These are phyloP conservation scores for Camillea tinctor DNA, from an alignment of 2,329 filamentous ascomycete genomes.

Conservation along the genomic window DNA sequence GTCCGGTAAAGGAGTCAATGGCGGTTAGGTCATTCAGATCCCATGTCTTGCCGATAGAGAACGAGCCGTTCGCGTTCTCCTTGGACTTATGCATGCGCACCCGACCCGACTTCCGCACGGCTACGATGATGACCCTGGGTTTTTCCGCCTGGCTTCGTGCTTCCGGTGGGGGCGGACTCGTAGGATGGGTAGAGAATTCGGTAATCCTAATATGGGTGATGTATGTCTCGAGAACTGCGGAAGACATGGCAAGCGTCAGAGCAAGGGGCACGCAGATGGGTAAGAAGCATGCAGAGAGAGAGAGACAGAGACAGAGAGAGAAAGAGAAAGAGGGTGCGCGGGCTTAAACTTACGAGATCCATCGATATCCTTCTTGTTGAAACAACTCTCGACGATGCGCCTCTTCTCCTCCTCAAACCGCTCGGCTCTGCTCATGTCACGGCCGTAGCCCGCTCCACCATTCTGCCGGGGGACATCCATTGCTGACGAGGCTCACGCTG, in stretches of 20 bases:
- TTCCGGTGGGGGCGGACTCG: slow-evolving; percentile 78
- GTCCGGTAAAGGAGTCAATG: slow-evolving; percentile 77
- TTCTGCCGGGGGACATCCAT: slow-evolving; percentile 31
- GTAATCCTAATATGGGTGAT: slow-evolving; percentile 94
- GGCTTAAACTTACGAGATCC: slow-evolving; percentile 76
- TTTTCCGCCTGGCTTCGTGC: slow-evolving; percentile 77
- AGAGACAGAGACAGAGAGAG: slow-evolving; percentile 9
- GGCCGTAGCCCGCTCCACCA: slow-evolving; percentile 34
- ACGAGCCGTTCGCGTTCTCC: slow-evolving; percentile 89
- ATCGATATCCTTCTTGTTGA: slow-evolving; percentile 83
- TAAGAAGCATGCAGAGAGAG: too few relatives aligned
- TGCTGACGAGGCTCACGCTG: slow-evolving; percentile 14
- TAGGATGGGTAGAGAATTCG: slow-evolving; percentile 82
- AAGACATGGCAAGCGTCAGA: slow-evolving; percentile 6
- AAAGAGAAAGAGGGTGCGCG: slow-evolving; percentile 7
- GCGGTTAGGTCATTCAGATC: slow-evolving; percentile 83
- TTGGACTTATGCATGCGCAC: slow-evolving; percentile 96
- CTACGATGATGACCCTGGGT: slow-evolving; percentile 85
- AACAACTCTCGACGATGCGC: slow-evolving; percentile 92
- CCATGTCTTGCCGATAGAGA: slow-evolving; percentile 99
- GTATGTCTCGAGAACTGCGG: slow-evolving; percentile 80
- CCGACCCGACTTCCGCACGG: slow-evolving; percentile 86
- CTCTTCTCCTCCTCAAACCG: slow-evolving; percentile 95
- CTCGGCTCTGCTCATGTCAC: slow-evolving; percentile 60
- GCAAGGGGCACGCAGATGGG: slow-evolving; percentile 1